These are phyloP conservation scores for Globisporangium paroecandrum DNA, from an alignment of 352 stramenopile genomes.

Conservation along the genomic window DNA sequence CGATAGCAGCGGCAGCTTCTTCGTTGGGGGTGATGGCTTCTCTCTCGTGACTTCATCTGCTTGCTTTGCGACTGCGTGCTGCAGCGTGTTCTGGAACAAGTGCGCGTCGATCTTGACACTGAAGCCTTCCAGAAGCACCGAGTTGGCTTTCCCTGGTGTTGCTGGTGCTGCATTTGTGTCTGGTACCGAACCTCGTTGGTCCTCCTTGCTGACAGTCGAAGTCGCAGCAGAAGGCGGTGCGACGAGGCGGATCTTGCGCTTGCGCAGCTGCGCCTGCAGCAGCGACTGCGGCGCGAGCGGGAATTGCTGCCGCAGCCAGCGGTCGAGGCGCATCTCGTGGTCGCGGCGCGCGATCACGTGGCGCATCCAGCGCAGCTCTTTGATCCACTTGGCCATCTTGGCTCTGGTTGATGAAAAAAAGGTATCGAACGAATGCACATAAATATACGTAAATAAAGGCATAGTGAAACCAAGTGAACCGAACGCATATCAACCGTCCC, in stretches of 20 bases:
- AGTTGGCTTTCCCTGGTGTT: slow-evolving; percentile 25
- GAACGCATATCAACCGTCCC: no score
- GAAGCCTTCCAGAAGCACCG: slow-evolving; percentile 34
- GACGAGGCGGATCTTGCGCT: slow-evolving; percentile 62
- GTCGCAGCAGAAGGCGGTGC: neutral
- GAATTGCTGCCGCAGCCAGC: slow-evolving; percentile 60
- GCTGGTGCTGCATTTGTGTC: neutral
- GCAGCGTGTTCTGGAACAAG: slow-evolving; percentile 34
- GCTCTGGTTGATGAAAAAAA: neutral
- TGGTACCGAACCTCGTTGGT: neutral
- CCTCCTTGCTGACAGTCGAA: no score
- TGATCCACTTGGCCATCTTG: slow-evolving; percentile 25
- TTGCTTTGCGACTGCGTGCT: slow-evolving; percentile 9
- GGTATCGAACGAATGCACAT: no score
- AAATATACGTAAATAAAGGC: no score
- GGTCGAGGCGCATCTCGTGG: slow-evolving; percentile 61
- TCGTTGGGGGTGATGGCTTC: neutral
- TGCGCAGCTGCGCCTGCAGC: slow-evolving; percentile 57
- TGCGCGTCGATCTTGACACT: slow-evolving; percentile 53
- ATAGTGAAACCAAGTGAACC: no score
- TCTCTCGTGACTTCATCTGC: no score
- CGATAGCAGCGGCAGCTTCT: neutral
- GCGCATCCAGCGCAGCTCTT: slow-evolving; percentile 51
- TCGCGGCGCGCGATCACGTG: slow-evolving; percentile 39
- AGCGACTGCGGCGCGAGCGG: slow-evolving; percentile 49